Evolutionary conservation across 2,329 filamentous ascomycete genomes (phyloP).

Genomic region (Akanthomyces uredinophilus): DNA sequence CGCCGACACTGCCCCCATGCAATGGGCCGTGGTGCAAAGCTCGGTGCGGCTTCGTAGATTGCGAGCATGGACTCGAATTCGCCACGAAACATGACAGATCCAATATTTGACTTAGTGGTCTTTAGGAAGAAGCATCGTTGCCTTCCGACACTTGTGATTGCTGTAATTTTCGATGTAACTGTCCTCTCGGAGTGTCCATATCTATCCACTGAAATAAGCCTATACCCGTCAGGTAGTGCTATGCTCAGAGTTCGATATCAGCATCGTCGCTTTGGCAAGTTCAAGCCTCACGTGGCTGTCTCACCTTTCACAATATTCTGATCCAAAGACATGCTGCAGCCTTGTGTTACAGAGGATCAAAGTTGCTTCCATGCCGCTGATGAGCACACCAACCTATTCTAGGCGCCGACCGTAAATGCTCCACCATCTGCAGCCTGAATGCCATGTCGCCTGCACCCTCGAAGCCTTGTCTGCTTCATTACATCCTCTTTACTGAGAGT

Average conservation of each 20-base stretch:
- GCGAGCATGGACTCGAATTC: background rate
- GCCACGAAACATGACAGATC: background rate
- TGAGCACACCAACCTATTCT: background rate
- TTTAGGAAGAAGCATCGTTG: background rate
- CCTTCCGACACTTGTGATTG: background rate
- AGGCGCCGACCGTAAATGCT: too few relatives aligned
- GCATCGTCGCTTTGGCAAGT: background rate
- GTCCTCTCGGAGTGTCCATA: background rate
- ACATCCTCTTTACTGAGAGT: too few relatives aligned
- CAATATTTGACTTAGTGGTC: background rate
- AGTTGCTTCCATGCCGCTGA: background rate
- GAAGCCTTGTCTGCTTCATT: too few relatives aligned
- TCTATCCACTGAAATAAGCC: background rate
- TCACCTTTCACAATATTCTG: background rate
- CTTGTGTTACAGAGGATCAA: background rate
- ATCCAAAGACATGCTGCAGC: background rate
- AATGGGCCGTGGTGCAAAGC: background rate
- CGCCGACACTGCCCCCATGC: too few relatives aligned
- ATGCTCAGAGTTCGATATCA: background rate
- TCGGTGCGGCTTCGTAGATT: background rate
- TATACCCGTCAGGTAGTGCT: background rate
- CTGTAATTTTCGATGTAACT: background rate
- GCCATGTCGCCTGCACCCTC: too few relatives aligned
- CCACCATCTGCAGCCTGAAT: too few relatives aligned
- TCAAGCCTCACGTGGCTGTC: background rate